Evolutionary conservation across 1,284 basidiomycete genomes (phyloP).

Genomic region (Irpex sp.): DNA sequence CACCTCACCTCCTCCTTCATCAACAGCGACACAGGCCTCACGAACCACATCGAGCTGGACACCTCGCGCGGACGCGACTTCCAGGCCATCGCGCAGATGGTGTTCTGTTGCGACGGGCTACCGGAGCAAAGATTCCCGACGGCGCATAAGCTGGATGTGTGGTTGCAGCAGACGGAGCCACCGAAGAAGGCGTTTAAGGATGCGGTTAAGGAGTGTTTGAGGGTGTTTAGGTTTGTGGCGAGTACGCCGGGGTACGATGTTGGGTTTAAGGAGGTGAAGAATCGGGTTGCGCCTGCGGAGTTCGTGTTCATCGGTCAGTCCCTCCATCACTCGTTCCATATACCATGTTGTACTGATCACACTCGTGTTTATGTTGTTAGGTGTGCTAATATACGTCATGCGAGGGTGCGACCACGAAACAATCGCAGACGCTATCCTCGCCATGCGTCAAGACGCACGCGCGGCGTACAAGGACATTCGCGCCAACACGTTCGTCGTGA

Average conservation of each 20-base stretch:
- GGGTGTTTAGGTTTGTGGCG: conserved; percentile 51
- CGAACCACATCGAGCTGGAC: conserved; percentile 49
- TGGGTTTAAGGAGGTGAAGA: conserved; percentile 44
- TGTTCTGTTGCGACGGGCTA: conserved; percentile 55
- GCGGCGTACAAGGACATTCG: conserved; percentile 52
- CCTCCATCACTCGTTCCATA: not conserved
- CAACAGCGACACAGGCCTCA: conserved; percentile 33
- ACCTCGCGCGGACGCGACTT: conserved; percentile 63
- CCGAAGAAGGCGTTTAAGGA: conserved; percentile 36
- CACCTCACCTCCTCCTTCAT: no score
- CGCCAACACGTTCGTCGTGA: conserved; percentile 47
- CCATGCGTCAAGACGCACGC: conserved; percentile 50
- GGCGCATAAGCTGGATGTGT: conserved; percentile 49
- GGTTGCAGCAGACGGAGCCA: conserved; percentile 47
- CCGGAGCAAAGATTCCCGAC: conserved; percentile 45
- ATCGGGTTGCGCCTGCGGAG: conserved; percentile 66
- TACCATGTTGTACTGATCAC: no score
- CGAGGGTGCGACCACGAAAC: conserved; percentile 33
- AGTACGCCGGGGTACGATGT: conserved; percentile 28
- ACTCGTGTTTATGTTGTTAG: conserved; percentile 25
- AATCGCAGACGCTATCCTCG: conserved; percentile 44
- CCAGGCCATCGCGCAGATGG: conserved; percentile 59
- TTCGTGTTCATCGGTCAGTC: conserved; percentile 68
- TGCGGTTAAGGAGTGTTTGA: conserved; percentile 43
- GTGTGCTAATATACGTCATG: conserved; percentile 52